These are phyloP conservation scores for Rubus parviflorus DNA, from an alignment of 306 rosid genomes.

Conservation along the genomic window DNA sequence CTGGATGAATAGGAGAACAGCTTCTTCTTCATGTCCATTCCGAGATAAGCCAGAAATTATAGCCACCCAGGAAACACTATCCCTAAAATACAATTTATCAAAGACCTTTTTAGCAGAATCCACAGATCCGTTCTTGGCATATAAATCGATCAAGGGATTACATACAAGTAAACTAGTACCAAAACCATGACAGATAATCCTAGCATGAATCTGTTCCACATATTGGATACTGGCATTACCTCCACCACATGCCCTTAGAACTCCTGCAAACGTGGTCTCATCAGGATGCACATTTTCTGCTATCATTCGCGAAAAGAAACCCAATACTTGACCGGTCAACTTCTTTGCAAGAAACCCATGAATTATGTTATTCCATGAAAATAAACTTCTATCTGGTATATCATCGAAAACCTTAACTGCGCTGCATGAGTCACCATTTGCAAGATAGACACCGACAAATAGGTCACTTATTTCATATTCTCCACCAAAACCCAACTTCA, in stretches of 20 bases:
- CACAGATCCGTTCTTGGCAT: slow-evolving; percentile 53
- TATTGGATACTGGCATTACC: slow-evolving; percentile 38
- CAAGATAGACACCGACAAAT: slow-evolving; percentile 49
- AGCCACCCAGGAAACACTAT: slow-evolving; percentile 88
- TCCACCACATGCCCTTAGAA: slow-evolving; percentile 67
- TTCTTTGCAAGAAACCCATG: slow-evolving; percentile 38
- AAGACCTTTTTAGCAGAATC: slow-evolving; percentile 69
- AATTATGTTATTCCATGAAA: slow-evolving; percentile 68
- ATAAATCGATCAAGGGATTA: slow-evolving; percentile 69
- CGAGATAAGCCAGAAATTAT: slow-evolving; percentile 81
- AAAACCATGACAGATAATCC: slow-evolving; percentile 56
- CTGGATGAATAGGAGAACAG: slow-evolving; percentile 58
- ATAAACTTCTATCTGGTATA: slow-evolving; percentile 39
- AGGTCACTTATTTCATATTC: slow-evolving; percentile 43
- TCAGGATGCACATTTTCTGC: slow-evolving; percentile 45
- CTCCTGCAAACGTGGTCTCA: slow-evolving; percentile 50
- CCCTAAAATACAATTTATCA: slow-evolving; percentile 41
- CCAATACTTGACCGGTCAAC: slow-evolving; percentile 32
- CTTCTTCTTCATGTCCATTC: slow-evolving; percentile 67
- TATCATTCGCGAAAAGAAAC: slow-evolving; percentile 52
- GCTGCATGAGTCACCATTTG: slow-evolving; percentile 41
- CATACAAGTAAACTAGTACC: slow-evolving; percentile 47
- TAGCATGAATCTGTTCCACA: slow-evolving; percentile 71
- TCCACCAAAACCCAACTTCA: slow-evolving; percentile 59
- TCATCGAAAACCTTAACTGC: slow-evolving; percentile 62